Evolutionary conservation across 257 asterid species (phyloP), one percentile per base, ranked within the genome.

Genomic region (Orobanche coerulescens): DNA sequence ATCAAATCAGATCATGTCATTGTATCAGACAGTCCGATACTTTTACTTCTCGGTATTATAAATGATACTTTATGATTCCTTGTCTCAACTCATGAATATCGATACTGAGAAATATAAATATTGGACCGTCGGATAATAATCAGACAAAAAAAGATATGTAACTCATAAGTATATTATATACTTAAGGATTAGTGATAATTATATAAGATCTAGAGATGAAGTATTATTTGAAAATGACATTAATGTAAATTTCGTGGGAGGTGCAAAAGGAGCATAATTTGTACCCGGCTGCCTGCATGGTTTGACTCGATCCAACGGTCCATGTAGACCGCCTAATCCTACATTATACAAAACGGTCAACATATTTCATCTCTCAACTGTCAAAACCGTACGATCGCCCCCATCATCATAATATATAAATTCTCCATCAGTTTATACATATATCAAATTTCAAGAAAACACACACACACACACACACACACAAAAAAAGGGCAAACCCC

Each of bases 301-400:
- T 66, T 78, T 78, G 86, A 80, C 84, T 68, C 14, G 1, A 58
- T 63, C 74, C 16, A 4, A 52, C 12, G 24, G 8, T 44, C 25
- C 6, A 14, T 12, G 52, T 18, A 14, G 52, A 46, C 52, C 26
- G 24, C 52, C 6, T 18, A 43, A 43, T 14, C 19, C 7, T 46
- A 50, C 31, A 23, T 13, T 30, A 4, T n/a, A 49, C 56, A 22
- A 49, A 24, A 24, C 57, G 57, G 57, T 50, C 57, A 50, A 24
- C 57, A 3, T 50, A 50, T 50, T 23, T 22, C 57, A 22, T 50
- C 57, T 50, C 57, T 49, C 30, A 49, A 22, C 55, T 49, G 16
- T 9, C 31, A 18, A n/a, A 7, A 20, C 31, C 55, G 55, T 49
- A 49, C 55, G 10, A 31, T 12, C 47, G 12, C 1, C 16, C 28